These are phyloP conservation scores for Hirschfeldia incana DNA, from an alignment of 345 rosid genomes.

Conservation along the genomic window DNA sequence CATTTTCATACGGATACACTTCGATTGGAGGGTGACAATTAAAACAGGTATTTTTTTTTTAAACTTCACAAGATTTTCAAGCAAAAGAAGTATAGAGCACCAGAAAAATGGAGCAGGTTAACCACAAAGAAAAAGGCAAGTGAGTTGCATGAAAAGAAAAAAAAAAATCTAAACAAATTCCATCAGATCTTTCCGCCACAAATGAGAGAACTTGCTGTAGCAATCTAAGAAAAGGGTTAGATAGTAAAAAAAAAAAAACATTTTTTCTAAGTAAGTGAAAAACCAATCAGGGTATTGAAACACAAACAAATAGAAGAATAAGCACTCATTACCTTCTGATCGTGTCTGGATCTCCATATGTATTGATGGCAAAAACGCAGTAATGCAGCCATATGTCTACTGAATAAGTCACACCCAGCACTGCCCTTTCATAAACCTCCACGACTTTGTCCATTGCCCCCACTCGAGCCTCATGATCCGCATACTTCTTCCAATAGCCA, in stretches of 20 bases:
- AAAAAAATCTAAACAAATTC: conserved; percentile 49
- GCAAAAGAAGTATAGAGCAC: conserved; percentile 30
- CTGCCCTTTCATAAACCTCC: conserved; percentile 96
- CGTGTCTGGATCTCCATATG: conserved; percentile 92
- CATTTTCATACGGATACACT: conserved; percentile 84
- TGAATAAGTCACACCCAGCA: conserved; percentile 89
- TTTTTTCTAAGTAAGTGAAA: conserved; percentile 41
- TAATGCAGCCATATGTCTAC: conserved; percentile 98
- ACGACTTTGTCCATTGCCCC: conserved; percentile 92
- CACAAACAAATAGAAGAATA: conserved; percentile 29
- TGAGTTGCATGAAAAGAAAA: conserved; percentile 41
- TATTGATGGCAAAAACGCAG: conserved; percentile 74
- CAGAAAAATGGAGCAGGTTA: conserved; percentile 33
- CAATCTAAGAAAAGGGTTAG: conserved; percentile 70
- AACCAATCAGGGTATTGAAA: conserved; percentile 38
- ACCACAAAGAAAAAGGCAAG: conserved; percentile 32
- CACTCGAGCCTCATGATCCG: conserved; percentile 88
- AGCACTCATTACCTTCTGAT: conserved; percentile 78
- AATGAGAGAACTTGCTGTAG: conserved; percentile 69
- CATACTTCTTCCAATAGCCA: conserved; percentile 99
- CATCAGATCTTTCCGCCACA: conserved; percentile 68
- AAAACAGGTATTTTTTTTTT: conserved; percentile 47
- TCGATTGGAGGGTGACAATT: conserved; percentile 57
- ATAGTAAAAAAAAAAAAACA: conserved; percentile 44
- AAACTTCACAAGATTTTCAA: conserved; percentile 30